These are phyloP conservation scores for Malassezia vespertilionis DNA, from an alignment of 1,284 basidiomycete genomes.

Conservation along the genomic window DNA sequence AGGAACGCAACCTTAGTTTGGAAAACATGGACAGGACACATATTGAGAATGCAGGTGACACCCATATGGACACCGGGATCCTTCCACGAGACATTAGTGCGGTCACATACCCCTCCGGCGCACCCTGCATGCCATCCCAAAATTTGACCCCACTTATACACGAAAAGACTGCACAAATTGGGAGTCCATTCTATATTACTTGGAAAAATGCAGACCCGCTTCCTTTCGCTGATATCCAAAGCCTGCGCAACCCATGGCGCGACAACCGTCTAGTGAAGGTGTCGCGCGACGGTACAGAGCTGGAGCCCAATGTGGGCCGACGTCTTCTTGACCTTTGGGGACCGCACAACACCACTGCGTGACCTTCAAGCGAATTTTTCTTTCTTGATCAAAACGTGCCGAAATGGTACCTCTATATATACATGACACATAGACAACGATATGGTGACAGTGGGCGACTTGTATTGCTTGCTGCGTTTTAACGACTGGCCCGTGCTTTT, in stretches of 20 bases:
- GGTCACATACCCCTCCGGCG: background rate
- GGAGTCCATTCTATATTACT: constrained; percentile 67
- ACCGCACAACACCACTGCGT: background rate
- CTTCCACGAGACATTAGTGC: no score
- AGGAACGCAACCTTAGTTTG: constrained; percentile 40
- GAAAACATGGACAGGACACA: no score
- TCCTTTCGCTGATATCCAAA: constrained; percentile 66
- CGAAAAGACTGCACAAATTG: constrained; percentile 49
- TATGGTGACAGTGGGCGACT: no score
- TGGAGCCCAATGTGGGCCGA: constrained; percentile 70
- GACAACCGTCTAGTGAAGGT: constrained; percentile 74
- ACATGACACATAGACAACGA: no score
- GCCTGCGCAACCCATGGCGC: constrained; percentile 84
- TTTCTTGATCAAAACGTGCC: no score
- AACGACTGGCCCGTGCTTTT: no score
- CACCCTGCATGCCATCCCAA: background rate
- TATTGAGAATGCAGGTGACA: no score
- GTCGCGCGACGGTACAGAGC: constrained; percentile 79
- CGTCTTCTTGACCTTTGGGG: constrained; percentile 68
- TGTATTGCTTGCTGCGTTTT: no score
- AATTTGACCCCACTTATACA: background rate
- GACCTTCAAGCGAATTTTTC: no score
- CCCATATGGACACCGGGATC: no score
- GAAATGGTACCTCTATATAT: no score
- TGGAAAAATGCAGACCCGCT: constrained; percentile 68